Evolutionary conservation across 2,329 filamentous ascomycete species (phyloP), one percentile per base, ranked within the genome.

Genomic region (Penicillium sp.): DNA sequence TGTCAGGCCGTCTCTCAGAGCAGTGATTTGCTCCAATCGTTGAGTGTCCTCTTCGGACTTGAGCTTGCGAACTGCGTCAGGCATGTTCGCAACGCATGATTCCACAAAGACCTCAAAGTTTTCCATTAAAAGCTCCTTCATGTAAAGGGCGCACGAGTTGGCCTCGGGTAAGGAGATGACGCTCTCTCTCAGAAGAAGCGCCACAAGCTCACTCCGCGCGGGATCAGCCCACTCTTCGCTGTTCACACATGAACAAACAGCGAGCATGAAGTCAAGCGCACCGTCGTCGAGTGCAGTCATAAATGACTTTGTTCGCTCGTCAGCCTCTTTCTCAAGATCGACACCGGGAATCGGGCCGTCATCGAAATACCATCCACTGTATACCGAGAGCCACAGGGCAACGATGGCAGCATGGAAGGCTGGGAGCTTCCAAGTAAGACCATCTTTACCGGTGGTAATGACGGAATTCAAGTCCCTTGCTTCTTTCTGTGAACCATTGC

Each of bases 81-180:
- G 94, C 76, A 97, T 88, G 66, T 99, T 96, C 0, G 90, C 89
- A 61, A 99, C 95, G 68, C 96, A 95, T 5, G 89, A 88, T 67
- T 97, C 93, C 7, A 93, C 85, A 66, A 97, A 96, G 0, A 82
- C 81, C 68, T 97, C 93, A 9, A 97, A 74, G 65, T 92, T 89
- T 53, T 87, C 82, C 83, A 93, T 90, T 26, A 95, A 74, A 21
- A 87, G 77, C 6, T 79, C 68, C 57, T 89, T 87, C 67, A 97
- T 90, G 59, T 85, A 85, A 6, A 81, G 77, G 3, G 88, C 86
- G 51, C 92, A 89, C 2, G 82, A 76, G 8, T 87, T 77, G 0
- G 84, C 79, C 38, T 95, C 90, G 0, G 83, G 74, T 3, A 85
- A 76, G 33, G 95, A 75, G 3, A 85, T 75, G 12, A 87, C 83